Conservation (phyloP, 106 monocot species). For the Dioscorea dumetorum region DNA sequence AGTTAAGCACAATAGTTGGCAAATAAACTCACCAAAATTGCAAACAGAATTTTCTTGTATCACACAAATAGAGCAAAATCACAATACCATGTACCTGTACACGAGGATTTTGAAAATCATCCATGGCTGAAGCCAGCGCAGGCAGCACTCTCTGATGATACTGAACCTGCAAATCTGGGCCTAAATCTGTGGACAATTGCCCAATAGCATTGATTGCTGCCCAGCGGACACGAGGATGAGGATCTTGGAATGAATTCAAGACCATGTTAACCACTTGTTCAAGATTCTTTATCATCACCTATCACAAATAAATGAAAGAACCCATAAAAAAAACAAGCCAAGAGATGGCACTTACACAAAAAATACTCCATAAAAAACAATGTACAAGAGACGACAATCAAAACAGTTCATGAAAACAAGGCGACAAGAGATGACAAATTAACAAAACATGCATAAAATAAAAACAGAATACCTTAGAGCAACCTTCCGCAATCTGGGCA, state of each 20-base stretch:
- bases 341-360: too few relatives aligned
- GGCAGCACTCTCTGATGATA: slow-evolving; percentile 82
- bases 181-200: slow-evolving; percentile 89
- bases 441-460: too few relatives aligned
- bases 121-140: slow-evolving; percentile 87
- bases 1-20: too few relatives aligned
- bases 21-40: too few relatives aligned
- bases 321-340: background rate
- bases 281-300: slow-evolving; percentile 95
- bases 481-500: slow-evolving; percentile 97
- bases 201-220: slow-evolving; percentile 96
- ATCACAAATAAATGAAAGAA: slow-evolving; percentile 5
- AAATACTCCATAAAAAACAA: too few relatives aligned
- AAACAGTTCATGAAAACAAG: background rate
- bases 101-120: slow-evolving; percentile 96
- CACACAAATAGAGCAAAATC: background rate
- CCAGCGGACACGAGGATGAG: slow-evolving; percentile 89
- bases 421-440: too few relatives aligned
- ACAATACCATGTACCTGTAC: slow-evolving; percentile 59
- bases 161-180: slow-evolving; percentile 80
- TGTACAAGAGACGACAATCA: too few relatives aligned
- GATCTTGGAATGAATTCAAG: slow-evolving; percentile 77
- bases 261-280: slow-evolving; percentile 91
- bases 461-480: slow-evolving; percentile 56
- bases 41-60: too few relatives aligned